Percentiles rank a stretch among this genome's conserved stretches.
Conservation (phyloP, 805 yeast species). For the Wilhelminamyces savonicus region DNA sequence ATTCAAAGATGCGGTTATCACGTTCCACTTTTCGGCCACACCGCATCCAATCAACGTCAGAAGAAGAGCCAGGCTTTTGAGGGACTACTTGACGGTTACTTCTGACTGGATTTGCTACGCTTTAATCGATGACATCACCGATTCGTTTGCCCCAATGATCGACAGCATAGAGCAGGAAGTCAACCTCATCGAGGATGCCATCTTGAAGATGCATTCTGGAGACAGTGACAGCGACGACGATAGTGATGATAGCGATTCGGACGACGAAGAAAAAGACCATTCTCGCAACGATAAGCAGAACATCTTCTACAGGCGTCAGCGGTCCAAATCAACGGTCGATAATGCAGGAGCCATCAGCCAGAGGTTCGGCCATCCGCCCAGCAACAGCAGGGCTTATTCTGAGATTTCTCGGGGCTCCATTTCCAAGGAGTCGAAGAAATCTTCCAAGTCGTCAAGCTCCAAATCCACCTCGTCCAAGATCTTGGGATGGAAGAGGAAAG, state of each 20-base stretch:
- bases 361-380: conserved; percentile 2
- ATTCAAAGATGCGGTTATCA: conserved; percentile 82
- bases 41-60: conserved; percentile 96
- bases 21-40: conserved; percentile 91
- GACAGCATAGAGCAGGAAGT: conserved; percentile 93
- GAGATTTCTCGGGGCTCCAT: conserved; percentile 1
- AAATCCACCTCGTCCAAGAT: conserved; percentile 45
- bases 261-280: conserved; percentile 6
- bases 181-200: conserved; percentile 88
- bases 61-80: conserved; percentile 79
- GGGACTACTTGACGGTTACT: conserved; percentile 83
- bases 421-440: conserved; percentile 5
- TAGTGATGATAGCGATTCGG: conserved; percentile 25
- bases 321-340: conserved; percentile 36
- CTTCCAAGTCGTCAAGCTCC: conserved; percentile 12
- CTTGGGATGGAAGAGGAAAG: conserved; percentile 76
- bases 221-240: conserved; percentile 41
- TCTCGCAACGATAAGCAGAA: conserved; percentile 1
- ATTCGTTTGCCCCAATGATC: conserved; percentile 95
- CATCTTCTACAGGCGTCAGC: conserved; percentile 26
- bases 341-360: conserved; percentile 2
- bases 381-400: no score
- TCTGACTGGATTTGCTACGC: conserved; percentile 98
- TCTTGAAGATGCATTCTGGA: conserved; percentile 78
- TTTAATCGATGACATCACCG: conserved; percentile 92